Evolutionary conservation across 331 rosid species (phyloP).

Genomic region (Quercus phellos): DNA sequence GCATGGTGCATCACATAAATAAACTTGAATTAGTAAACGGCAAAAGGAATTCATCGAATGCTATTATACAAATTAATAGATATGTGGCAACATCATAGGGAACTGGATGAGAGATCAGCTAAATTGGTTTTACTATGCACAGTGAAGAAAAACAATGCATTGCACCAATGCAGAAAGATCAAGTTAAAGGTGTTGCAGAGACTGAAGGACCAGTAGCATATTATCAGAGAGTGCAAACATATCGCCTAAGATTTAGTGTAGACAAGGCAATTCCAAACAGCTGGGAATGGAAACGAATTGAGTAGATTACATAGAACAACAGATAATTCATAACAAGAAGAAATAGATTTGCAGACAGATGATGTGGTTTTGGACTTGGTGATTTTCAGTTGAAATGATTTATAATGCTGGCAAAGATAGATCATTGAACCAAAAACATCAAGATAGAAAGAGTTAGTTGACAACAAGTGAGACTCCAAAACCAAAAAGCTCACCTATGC

Average conservation of each 20-base stretch:
- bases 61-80: not conserved
- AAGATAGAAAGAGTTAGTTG: not conserved
- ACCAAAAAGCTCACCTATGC: conserved; percentile 65
- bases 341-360: not conserved
- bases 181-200: not conserved
- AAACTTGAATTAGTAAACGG: not conserved
- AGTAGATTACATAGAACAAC: not conserved
- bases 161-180: not conserved
- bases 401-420: not conserved
- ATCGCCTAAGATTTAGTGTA: not conserved
- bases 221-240: not conserved
- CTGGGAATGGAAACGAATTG: not conserved
- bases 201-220: not conserved
- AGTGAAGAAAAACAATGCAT: not conserved
- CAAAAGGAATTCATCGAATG: not conserved
- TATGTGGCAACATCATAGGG: not conserved
- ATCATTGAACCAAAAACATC: conserved; percentile 6
- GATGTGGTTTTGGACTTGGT: not conserved
- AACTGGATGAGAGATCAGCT: not conserved
- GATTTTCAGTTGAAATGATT: no score
- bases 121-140: not conserved
- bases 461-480: conserved; percentile 20
- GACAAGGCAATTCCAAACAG: not conserved
- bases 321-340: not conserved
- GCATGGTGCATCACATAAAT: conserved; percentile 16